phyloP scores from a whole-genome alignment of 75 land plant species.

The Picea sitchensis region DNA sequence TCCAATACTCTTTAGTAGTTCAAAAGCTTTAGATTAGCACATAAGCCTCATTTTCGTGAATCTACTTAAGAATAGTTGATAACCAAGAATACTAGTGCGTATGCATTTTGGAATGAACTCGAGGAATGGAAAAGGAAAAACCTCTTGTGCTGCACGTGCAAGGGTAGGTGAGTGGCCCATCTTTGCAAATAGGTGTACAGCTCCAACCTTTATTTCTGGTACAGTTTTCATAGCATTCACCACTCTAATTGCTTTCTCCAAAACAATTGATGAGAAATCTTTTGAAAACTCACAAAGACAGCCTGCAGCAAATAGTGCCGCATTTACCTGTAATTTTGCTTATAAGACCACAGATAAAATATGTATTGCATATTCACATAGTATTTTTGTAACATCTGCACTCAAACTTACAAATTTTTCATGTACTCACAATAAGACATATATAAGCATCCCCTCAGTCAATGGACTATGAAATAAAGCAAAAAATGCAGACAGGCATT shows the following conservation, averaged over 20 bases:
- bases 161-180: conserved; percentile 38
- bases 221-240: too few relatives aligned
- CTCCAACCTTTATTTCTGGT: conserved; percentile 16
- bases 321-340: conserved; percentile 55
- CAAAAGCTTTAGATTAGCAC: background rate
- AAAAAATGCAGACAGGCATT: background rate
- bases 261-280: too few relatives aligned
- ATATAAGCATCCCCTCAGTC: background rate
- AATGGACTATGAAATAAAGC: background rate
- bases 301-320: conserved; percentile 61
- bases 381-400: background rate
- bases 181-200: conserved; percentile 47
- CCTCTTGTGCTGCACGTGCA: conserved; percentile 67
- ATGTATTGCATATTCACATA: background rate
- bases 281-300: too few relatives aligned
- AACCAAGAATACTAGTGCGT: background rate
- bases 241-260: too few relatives aligned
- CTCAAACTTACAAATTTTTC: background rate
- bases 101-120: background rate
- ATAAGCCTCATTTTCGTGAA: background rate
- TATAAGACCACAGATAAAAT: background rate
- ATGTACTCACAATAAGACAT: background rate
- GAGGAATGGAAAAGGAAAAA: conserved; percentile 14
- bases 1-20: background rate
- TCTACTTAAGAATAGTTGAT: background rate